phyloP scores from a whole-genome alignment of 176 grass and related monocot species.

The Tillandsia leiboldiana region DNA sequence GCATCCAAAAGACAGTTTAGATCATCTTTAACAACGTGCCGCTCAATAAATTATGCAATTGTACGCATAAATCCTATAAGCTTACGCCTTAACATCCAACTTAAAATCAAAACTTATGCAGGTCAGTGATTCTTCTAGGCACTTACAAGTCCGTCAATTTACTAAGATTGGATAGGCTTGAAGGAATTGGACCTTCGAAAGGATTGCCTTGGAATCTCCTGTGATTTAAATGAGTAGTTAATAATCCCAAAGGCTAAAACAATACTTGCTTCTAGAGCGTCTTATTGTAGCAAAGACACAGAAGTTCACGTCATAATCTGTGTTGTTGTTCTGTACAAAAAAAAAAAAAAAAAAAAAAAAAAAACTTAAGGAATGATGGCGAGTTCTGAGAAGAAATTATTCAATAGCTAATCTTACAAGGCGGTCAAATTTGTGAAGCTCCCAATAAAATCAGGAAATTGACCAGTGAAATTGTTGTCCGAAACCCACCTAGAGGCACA shows the following conservation, averaged over 20 bases:
- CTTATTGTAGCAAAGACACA: too few species aligned
- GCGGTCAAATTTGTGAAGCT: conserved; percentile 34
- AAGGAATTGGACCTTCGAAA: conserved; percentile 70
- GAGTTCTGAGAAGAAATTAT: background rate
- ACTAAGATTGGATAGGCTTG: conserved; percentile 46
- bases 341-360: background rate
- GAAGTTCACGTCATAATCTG: background rate
- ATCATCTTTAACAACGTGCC: too few species aligned
- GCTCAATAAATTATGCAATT: too few species aligned
- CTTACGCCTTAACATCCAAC: background rate
- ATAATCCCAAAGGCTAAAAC: background rate
- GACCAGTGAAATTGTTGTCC: conserved; percentile 63
- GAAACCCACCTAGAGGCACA: conserved; percentile 37
- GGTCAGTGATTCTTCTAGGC: background rate
- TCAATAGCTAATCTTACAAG: conserved; percentile 32
- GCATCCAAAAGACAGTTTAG: too few species aligned
- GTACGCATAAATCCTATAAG: background rate
- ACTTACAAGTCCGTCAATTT: conserved; percentile 56
- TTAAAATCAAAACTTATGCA: background rate
- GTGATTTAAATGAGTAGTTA: conserved; percentile 11
- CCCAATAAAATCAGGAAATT: conserved; percentile 66
- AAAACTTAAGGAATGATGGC: too few species aligned
- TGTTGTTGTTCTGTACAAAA: background rate
- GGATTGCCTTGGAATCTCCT: conserved; percentile 85
- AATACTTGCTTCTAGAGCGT: conserved; percentile 8